Conservation (phyloP, 116 monocot genomes). For the Dioscorea cayenensis region DNA sequence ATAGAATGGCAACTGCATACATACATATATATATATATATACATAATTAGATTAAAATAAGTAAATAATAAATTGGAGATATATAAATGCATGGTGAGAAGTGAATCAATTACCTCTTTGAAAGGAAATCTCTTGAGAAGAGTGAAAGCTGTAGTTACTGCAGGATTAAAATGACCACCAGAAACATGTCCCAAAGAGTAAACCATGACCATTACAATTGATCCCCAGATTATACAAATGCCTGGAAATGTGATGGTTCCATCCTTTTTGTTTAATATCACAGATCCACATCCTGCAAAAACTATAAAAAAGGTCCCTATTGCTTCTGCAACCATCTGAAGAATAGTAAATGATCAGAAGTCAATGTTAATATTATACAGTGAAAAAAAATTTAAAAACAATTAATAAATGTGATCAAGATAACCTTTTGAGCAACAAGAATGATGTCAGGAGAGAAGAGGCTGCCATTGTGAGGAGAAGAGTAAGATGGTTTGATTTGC, state of each 20-base stretch:
- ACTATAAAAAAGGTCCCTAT: slow-evolving; percentile 48
- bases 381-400: too few relatives aligned
- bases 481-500: too few relatives aligned
- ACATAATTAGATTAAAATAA: neutral
- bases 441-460: too few relatives aligned
- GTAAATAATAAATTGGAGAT: neutral
- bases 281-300: slow-evolving; percentile 57
- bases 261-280: slow-evolving; percentile 39
- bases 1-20: slow-evolving; percentile 37
- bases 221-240: slow-evolving; percentile 46
- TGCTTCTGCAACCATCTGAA: slow-evolving; percentile 44
- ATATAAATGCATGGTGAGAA: neutral
- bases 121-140: slow-evolving; percentile 33
- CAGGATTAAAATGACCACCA: slow-evolving; percentile 67
- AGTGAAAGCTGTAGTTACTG: slow-evolving; percentile 57
- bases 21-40: neutral
- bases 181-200: slow-evolving; percentile 68
- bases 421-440: too few relatives aligned
- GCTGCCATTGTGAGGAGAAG: too few relatives aligned
- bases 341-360: neutral
- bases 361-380: too few relatives aligned
- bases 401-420: too few relatives aligned
- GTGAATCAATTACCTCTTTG: slow-evolving; percentile 23
- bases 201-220: slow-evolving; percentile 54
- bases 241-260: slow-evolving; percentile 49